Base-by-base conservation (phyloP, 2,329 filamentous ascomycete species). In the Aspergillus quadrilineatus region DNA sequence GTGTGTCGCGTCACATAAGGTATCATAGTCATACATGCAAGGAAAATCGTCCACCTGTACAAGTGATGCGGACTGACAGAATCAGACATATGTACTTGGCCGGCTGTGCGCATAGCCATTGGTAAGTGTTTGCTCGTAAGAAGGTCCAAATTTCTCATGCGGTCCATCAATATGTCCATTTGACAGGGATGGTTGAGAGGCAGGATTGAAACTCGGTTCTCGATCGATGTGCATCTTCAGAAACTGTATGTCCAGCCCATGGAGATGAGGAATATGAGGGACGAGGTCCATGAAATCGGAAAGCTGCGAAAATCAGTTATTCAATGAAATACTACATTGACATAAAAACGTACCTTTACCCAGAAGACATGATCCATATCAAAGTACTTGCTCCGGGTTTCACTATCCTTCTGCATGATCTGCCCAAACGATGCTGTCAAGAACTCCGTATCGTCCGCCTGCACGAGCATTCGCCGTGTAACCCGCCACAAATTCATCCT, bases 231-330 rank as follows among this genome's bases (percentile, higher is more conserved):
- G 73, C 74, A 77, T 77, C 58, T 66, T 68, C 39, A 72, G 56
- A 30, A 74, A 68, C 36, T 73, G 68, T 34, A 77, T 67, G 39
- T 73, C 65, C 34, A 79, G 62, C 4, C 72, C 75, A 34, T 76
- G 68, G 15, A 81, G 73, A 64, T 81, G 78, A 32, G 75, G 75
- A 59, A 79, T 72, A 58, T 77, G 76, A 28, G 77, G 76, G 46
- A 79, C 73, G 37, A 80, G 73, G 57, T 80, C 76, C 69, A 77
- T 74, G 63, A 81, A 80, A 65, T 79, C 78, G 43, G 77, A 78
- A 50, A 79, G 73, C 76, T 79, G 57, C 4, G 6, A 17, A 30
- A 41, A 29, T 48, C 15, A 58, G 55, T 41, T 14, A 37, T 28
- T 1, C 3, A 34, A 36, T 10, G n/a, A n/a, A 15, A 34, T 8